These are phyloP conservation scores for Chaetomium fimeti DNA, from an alignment of 495 filamentous ascomycete species.

Conservation along the genomic window DNA sequence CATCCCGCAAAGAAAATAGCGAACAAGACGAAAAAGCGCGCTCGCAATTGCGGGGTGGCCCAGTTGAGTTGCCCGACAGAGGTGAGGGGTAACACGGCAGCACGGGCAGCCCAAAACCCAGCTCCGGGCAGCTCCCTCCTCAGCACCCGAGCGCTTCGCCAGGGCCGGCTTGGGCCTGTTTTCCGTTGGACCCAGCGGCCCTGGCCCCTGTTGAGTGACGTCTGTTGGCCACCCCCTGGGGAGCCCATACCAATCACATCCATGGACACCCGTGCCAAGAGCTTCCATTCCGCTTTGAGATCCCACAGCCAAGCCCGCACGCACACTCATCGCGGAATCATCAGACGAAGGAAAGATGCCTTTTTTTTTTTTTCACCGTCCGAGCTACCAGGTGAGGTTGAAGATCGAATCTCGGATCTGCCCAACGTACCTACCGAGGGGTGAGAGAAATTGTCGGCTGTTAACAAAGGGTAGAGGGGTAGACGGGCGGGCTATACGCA, in stretches of 20 bases:
- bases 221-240: constrained; percentile 5
- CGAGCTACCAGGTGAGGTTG: background rate
- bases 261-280: constrained; percentile 20
- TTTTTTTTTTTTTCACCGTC: constrained; percentile 23
- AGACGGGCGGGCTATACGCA: background rate
- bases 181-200: constrained; percentile 28
- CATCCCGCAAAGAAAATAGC: background rate
- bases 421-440: too few species aligned
- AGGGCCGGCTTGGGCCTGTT: constrained; percentile 6
- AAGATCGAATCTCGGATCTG: too few species aligned
- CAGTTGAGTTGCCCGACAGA: background rate
- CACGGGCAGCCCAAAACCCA: too few species aligned
- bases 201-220: constrained; percentile 27
- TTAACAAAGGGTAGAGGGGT: background rate
- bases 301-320: constrained; percentile 7
- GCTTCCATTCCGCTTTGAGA: constrained; percentile 14
- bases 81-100: constrained; percentile 24
- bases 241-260: constrained; percentile 20
- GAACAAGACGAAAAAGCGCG: background rate
- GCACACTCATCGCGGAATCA: background rate
- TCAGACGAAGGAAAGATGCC: background rate
- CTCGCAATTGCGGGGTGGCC: constrained; percentile 26
- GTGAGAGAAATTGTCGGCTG: background rate
- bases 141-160: background rate
- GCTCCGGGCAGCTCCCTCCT: background rate